phyloP scores from a whole-genome alignment of 1,284 basidiomycete genomes.

The Meripilus lineatus region DNA sequence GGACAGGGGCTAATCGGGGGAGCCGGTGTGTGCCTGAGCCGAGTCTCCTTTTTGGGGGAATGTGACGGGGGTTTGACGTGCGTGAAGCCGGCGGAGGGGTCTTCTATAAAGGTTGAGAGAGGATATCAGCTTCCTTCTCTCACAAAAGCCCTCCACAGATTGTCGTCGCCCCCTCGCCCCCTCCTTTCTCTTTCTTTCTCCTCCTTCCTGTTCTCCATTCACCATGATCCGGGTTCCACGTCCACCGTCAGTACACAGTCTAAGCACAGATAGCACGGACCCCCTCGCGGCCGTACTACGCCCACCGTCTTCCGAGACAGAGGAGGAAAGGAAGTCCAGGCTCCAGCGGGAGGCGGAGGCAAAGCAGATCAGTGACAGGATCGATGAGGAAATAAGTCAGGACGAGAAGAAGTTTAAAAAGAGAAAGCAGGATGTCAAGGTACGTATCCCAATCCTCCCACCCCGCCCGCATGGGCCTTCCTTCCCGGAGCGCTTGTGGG shows the following conservation, averaged over 20 bases:
- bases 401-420: slow-evolving; percentile 62
- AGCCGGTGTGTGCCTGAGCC: too few species aligned
- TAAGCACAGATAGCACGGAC: slow-evolving; percentile 48
- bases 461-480: not conserved
- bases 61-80: too few species aligned
- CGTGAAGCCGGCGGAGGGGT: too few species aligned
- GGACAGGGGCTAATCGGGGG: too few species aligned
- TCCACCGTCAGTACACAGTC: slow-evolving; percentile 55
- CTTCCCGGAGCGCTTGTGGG: not conserved
- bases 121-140: too few species aligned
- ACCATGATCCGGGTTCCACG: slow-evolving; percentile 48
- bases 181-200: slow-evolving; percentile 14
- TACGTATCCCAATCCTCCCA: slow-evolving; percentile 20
- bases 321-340: slow-evolving; percentile 52
- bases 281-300: slow-evolving; percentile 65
- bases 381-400: slow-evolving; percentile 70
- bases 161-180: slow-evolving; percentile 7
- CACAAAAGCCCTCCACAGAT: slow-evolving; percentile 1
- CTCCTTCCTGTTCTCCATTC: slow-evolving; percentile 26
- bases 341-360: slow-evolving; percentile 66
- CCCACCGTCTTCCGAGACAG: slow-evolving; percentile 63
- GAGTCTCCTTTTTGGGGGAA: too few species aligned
- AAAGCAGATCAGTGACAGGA: slow-evolving; percentile 67
- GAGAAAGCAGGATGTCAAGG: slow-evolving; percentile 71
- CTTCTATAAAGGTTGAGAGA: too few species aligned